These are phyloP conservation scores for Coemansia sp. DNA, from an alignment of 192 early-diverging fungal genomes.

Conservation along the genomic window DNA sequence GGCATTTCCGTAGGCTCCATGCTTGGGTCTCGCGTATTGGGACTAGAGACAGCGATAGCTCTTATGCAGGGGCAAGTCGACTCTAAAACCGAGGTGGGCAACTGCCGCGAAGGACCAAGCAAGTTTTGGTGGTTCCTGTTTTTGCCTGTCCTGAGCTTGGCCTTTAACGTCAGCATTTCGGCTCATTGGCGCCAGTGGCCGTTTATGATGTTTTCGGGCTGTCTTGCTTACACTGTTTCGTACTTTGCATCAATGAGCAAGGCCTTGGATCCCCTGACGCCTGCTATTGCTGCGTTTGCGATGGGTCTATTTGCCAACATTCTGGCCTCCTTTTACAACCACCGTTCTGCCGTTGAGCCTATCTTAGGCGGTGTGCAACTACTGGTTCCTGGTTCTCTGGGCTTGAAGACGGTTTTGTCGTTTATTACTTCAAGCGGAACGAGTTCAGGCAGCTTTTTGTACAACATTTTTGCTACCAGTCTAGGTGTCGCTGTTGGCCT, in stretches of 20 bases:
- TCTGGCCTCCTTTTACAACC: slow-evolving; percentile 68
- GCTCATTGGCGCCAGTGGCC: slow-evolving; percentile 67
- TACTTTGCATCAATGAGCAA: slow-evolving; percentile 60
- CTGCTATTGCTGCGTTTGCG: slow-evolving; percentile 69
- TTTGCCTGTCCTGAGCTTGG: slow-evolving; percentile 56
- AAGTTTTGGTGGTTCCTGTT: slow-evolving; percentile 61
- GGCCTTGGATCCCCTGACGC: slow-evolving; percentile 57
- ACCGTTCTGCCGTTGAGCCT: slow-evolving; percentile 71
- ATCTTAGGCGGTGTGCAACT: slow-evolving; percentile 78
- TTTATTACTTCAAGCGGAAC: slow-evolving; percentile 60
- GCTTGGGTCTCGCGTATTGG: slow-evolving; percentile 60
- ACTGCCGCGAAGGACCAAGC: slow-evolving; percentile 33
- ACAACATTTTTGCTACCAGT: slow-evolving; percentile 61
- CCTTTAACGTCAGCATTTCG: slow-evolving; percentile 61
- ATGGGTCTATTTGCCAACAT: slow-evolving; percentile 78
- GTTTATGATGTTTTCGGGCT: slow-evolving; percentile 66
- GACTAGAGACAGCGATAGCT: slow-evolving; percentile 28
- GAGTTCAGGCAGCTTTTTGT: slow-evolving; percentile 54
- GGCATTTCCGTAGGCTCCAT: slow-evolving; percentile 66
- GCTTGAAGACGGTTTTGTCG: slow-evolving; percentile 61
- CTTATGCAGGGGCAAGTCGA: slow-evolving; percentile 26
- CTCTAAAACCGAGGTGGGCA: slow-evolving; percentile 24
- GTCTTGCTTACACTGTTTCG: slow-evolving; percentile 67
- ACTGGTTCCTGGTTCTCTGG: slow-evolving; percentile 81
- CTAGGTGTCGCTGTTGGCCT: slow-evolving; percentile 68